These are phyloP conservation scores for Lyophyllum shimeji DNA, from an alignment of 768 basidiomycete species.

Conservation along the genomic window DNA sequence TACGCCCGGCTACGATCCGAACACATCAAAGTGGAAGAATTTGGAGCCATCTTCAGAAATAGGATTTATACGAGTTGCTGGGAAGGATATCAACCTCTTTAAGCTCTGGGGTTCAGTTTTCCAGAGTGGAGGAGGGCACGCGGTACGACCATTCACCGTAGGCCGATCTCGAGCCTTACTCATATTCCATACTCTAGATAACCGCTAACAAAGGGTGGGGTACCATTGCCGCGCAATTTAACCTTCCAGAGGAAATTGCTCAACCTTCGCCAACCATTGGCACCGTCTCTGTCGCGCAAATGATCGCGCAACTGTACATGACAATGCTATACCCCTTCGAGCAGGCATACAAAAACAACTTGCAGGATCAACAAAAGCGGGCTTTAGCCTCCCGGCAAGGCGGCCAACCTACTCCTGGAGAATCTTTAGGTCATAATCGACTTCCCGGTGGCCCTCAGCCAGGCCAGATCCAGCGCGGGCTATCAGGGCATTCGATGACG, in stretches of 20 bases:
- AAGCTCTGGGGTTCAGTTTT: constrained; percentile 66
- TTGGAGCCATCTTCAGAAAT: constrained; percentile 63
- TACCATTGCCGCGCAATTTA: constrained; percentile 51
- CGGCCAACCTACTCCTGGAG: constrained; percentile 25
- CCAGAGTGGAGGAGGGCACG: constrained; percentile 58
- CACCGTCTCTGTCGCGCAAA: constrained; percentile 44
- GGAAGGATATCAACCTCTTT: constrained; percentile 76
- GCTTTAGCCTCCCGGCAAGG: constrained; percentile 43
- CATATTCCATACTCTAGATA: constrained; percentile 35
- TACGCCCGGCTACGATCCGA: constrained; percentile 60
- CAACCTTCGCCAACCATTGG: constrained; percentile 42
- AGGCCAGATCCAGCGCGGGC: constrained; percentile 28
- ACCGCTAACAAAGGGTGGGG: constrained; percentile 56
- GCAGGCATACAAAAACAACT: constrained; percentile 61
- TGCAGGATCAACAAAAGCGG: constrained; percentile 60
- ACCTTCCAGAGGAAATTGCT: constrained; percentile 58
- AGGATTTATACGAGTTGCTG: constrained; percentile 67
- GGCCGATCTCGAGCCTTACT: constrained; percentile 4
- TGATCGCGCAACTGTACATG: constrained; percentile 61
- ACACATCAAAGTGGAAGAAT: constrained; percentile 60
- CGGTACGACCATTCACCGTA: constrained; percentile 41
- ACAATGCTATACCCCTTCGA: constrained; percentile 71
- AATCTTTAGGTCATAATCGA: constrained; percentile 8
- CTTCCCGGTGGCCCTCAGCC: constrained; percentile 11
- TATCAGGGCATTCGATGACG: not conserved